Percentiles rank a stretch among this genome's conserved stretches.
These are phyloP conservation scores for Fusarium luffae DNA, from an alignment of 2,329 filamentous ascomycete genomes.

Conservation along the genomic window DNA sequence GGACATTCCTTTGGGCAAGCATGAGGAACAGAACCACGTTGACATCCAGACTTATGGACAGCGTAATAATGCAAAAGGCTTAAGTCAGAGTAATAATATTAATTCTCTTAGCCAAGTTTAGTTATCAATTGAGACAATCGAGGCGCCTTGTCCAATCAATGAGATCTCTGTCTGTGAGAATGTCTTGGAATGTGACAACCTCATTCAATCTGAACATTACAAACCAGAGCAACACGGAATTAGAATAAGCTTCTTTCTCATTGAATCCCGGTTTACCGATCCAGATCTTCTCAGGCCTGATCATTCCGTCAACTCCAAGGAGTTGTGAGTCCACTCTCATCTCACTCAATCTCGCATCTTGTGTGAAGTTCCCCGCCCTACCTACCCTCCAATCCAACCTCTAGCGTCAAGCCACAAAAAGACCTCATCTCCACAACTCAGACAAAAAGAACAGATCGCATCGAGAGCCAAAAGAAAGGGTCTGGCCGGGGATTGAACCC, in stretches of 20 bases:
- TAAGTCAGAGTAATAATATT: no score
- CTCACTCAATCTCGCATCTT: neutral
- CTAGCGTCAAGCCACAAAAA: neutral
- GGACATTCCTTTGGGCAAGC: neutral
- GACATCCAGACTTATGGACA: neutral
- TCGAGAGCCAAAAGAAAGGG: slow-evolving; percentile 46
- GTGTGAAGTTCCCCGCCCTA: neutral
- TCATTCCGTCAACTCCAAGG: neutral
- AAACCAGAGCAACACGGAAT: neutral
- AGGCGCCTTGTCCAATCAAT: neutral
- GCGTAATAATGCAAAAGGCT: neutral
- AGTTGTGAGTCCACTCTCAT: neutral
- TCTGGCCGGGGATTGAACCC: slow-evolving; percentile 60
- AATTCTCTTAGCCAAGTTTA: no score
- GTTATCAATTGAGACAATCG: neutral
- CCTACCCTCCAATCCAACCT: neutral
- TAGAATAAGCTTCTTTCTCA: neutral
- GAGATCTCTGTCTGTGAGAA: accelerated
- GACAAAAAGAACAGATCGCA: neutral
- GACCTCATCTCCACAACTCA: neutral
- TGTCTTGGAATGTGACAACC: neutral
- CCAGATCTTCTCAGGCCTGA: no score
- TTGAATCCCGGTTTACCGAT: neutral
- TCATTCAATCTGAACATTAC: neutral
- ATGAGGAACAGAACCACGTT: neutral